Percentiles rank a stretch among this genome's conserved stretches.
Conservation (phyloP, 306 rosid genomes). For the Nissolia schottii region DNA sequence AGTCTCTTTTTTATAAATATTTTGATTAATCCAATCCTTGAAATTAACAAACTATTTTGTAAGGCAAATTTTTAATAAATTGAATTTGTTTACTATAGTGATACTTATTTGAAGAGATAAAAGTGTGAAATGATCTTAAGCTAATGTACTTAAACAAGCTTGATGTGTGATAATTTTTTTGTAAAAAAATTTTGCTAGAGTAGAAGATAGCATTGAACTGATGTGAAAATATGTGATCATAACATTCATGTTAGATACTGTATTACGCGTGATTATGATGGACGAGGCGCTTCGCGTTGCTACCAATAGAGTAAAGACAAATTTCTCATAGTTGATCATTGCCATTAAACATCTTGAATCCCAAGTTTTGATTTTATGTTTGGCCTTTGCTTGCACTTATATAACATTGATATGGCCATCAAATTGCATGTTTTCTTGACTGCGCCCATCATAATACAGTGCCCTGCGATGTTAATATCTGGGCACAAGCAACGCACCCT, state of each 20-base stretch:
- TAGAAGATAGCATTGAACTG: not conserved
- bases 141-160: not conserved
- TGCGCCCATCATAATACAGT: not conserved
- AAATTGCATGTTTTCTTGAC: not conserved
- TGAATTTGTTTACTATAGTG: not conserved
- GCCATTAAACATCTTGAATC: not conserved
- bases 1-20: not conserved
- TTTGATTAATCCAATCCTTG: not conserved
- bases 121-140: not conserved
- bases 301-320: not conserved
- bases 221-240: not conserved
- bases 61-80: not conserved
- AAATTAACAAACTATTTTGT: not conserved
- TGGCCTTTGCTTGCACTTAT: not conserved
- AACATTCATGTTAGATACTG: not conserved
- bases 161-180: no score
- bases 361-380: not conserved
- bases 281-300: not conserved
- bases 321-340: not conserved
- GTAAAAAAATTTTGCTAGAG: no score
- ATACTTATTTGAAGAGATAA: no score
- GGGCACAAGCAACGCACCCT: conserved; percentile 29
- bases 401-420: not conserved
- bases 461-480: not conserved
- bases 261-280: not conserved